Evolutionary conservation across 1,284 basidiomycete genomes (phyloP).

Genomic region (Ceraceosorus guamensis): DNA sequence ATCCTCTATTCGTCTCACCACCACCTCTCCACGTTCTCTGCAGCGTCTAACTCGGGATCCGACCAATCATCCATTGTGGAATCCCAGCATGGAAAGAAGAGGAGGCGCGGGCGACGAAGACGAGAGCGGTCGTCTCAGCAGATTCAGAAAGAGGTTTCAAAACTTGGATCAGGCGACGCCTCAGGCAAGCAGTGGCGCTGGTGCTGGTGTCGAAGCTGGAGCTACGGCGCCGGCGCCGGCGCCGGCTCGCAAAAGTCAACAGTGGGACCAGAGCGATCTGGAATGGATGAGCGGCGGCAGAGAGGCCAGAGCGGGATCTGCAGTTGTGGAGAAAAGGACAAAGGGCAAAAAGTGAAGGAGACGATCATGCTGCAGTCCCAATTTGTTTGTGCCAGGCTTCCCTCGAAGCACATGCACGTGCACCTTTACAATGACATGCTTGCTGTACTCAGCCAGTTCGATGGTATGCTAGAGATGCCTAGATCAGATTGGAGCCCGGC

Average conservation of each 20-base stretch:
- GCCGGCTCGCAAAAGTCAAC: constrained; percentile 13
- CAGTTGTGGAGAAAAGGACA: constrained; percentile 28
- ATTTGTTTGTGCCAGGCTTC: too few species aligned
- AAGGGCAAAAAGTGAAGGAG: constrained; percentile 43
- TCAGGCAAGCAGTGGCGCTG: too few species aligned
- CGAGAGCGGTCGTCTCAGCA: constrained; percentile 41
- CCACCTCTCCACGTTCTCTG: constrained; percentile 39
- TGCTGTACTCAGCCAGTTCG: too few species aligned
- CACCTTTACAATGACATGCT: too few species aligned
- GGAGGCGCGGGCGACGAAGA: constrained; percentile 36
- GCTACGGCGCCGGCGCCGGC: not conserved
- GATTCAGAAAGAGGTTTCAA: constrained; percentile 43
- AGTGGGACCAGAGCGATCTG: constrained; percentile 40
- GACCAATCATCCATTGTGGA: constrained; percentile 47
- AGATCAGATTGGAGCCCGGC: too few species aligned
- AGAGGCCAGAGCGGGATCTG: constrained; percentile 35
- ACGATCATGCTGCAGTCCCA: not conserved
- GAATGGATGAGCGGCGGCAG: constrained; percentile 47
- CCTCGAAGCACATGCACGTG: too few species aligned
- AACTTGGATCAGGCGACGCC: constrained; percentile 7
- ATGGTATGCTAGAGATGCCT: too few species aligned
- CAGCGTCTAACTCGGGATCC: constrained; percentile 36
- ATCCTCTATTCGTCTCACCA: constrained; percentile 41
- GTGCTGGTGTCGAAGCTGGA: constrained; percentile 2
- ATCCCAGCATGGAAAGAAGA: constrained; percentile 18